Conservation (phyloP, 2,329 filamentous ascomycete genomes). For the Dryadomyces quercus-mongolicae region DNA sequence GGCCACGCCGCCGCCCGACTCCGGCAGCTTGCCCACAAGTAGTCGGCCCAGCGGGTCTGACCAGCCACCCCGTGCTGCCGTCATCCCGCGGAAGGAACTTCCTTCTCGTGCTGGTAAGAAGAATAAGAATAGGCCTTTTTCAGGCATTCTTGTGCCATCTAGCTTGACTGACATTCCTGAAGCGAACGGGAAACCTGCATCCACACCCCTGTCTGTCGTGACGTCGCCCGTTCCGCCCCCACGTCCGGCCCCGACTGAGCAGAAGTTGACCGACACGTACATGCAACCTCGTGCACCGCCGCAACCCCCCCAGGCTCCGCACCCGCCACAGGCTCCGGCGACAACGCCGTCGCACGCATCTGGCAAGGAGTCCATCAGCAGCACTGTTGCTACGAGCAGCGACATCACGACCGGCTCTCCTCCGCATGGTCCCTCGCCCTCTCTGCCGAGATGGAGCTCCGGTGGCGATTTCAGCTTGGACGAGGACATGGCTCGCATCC, state of each 20-base stretch:
- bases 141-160: not conserved
- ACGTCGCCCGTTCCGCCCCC: slow-evolving; percentile 9
- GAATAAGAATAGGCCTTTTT: too few species aligned
- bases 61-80: slow-evolving; percentile 34
- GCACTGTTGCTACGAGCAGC: slow-evolving; percentile 14
- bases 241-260: slow-evolving; percentile 17
- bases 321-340: slow-evolving; percentile 18
- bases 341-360: slow-evolving; percentile 10
- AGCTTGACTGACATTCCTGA: not conserved
- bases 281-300: slow-evolving; percentile 47
- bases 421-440: slow-evolving; percentile 44
- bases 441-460: slow-evolving; percentile 61
- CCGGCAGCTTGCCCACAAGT: slow-evolving; percentile 18
- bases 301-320: slow-evolving; percentile 38
- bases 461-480: slow-evolving; percentile 89
- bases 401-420: slow-evolving; percentile 27
- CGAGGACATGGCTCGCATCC: slow-evolving; percentile 84
- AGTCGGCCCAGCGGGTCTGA: slow-evolving; percentile 24
- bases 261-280: slow-evolving; percentile 38
- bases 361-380: slow-evolving; percentile 35
- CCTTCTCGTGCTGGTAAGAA: slow-evolving; percentile 33
- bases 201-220: slow-evolving; percentile 11
- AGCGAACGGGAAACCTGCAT: slow-evolving; percentile 24
- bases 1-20: not conserved
- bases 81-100: slow-evolving; percentile 55